phyloP scores from a whole-genome alignment of 345 rosid genomes.

The Noccaea bulbosa region DNA sequence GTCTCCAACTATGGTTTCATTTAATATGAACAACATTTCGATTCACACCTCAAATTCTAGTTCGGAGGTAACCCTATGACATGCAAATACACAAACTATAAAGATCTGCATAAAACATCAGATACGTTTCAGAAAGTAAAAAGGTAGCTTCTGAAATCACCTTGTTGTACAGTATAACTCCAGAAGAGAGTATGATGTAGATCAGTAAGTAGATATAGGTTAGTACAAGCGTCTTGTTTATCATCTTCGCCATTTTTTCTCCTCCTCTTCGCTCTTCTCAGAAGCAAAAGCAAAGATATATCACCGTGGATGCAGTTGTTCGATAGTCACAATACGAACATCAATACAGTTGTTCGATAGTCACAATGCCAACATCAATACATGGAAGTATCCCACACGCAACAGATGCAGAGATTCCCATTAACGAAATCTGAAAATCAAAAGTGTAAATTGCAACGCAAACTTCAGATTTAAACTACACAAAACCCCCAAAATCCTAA shows the following conservation, averaged over 20 bases:
- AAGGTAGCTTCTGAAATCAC: slow-evolving; percentile 37
- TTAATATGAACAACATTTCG: slow-evolving; percentile 7
- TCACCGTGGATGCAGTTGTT: slow-evolving; percentile 24
- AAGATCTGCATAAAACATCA: slow-evolving; percentile 16
- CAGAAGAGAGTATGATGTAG: slow-evolving; percentile 86
- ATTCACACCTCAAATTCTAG: slow-evolving; percentile 1
- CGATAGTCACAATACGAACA: background rate
- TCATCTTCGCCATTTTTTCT: slow-evolving; percentile 50
- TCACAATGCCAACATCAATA: slow-evolving; percentile 30
- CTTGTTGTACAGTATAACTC: slow-evolving; percentile 96
- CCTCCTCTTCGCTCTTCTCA: slow-evolving; percentile 28
- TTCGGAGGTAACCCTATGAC: background rate
- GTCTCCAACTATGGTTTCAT: background rate
- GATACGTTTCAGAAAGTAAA: slow-evolving; percentile 1
- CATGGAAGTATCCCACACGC: slow-evolving; percentile 27
- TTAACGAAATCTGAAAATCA: slow-evolving; percentile 34
- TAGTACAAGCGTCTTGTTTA: slow-evolving; percentile 74
- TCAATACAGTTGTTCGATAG: slow-evolving; percentile 20
- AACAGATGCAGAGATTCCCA: slow-evolving; percentile 39
- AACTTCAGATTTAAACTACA: slow-evolving; percentile 20
- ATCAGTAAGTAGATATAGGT: slow-evolving; percentile 81
- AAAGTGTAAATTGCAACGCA: slow-evolving; percentile 12
- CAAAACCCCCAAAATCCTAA: slow-evolving; percentile 33
- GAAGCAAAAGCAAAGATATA: slow-evolving; percentile 5
- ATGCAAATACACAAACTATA: slow-evolving; percentile 12